Conservation (phyloP, 2,329 filamentous ascomycete genomes). For the Plenodomus biglobosus region DNA sequence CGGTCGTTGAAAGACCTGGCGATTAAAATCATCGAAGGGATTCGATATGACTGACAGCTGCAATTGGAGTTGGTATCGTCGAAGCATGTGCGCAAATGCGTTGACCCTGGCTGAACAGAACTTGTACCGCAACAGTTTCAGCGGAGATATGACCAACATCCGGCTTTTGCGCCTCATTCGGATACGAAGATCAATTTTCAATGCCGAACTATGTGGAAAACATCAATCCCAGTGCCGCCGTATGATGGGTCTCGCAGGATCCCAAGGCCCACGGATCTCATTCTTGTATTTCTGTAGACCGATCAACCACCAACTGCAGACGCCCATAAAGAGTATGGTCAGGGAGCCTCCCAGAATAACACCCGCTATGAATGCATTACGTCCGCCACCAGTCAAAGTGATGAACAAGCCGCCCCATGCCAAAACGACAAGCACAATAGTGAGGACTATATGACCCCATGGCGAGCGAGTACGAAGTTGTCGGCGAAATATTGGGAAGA, state of each 20-base stretch:
- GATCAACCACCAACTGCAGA: constrained; percentile 98
- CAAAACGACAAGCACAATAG: constrained; percentile 72
- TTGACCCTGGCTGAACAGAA: constrained; percentile 19
- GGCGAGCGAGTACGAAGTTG: constrained; percentile 81
- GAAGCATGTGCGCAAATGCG: constrained; percentile 18
- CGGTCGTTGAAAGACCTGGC: constrained; percentile 18
- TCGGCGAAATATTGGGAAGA: constrained; percentile 96
- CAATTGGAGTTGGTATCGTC: constrained; percentile 36
- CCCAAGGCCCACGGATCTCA: constrained; percentile 97
- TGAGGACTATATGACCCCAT: constrained; percentile 76
- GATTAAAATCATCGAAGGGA: constrained; percentile 38
- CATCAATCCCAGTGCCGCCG: constrained; percentile 62
- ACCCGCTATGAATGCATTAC: constrained; percentile 66
- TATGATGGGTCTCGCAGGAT: constrained; percentile 87
- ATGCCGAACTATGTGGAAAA: constrained; percentile 13
- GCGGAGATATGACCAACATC: constrained; percentile 34
- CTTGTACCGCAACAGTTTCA: constrained; percentile 13
- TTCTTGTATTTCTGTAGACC: constrained; percentile 98
- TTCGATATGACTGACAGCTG: constrained; percentile 27
- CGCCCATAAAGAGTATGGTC: constrained; percentile 78
- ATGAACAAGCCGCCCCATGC: constrained; percentile 77
- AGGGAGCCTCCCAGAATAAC: constrained; percentile 74
- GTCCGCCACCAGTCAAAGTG: constrained; percentile 56
- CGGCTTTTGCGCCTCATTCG: constrained; percentile 33
- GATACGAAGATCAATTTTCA: constrained; percentile 25